Conservation (phyloP, 495 filamentous ascomycete species). For the Neurospora sp. region DNA sequence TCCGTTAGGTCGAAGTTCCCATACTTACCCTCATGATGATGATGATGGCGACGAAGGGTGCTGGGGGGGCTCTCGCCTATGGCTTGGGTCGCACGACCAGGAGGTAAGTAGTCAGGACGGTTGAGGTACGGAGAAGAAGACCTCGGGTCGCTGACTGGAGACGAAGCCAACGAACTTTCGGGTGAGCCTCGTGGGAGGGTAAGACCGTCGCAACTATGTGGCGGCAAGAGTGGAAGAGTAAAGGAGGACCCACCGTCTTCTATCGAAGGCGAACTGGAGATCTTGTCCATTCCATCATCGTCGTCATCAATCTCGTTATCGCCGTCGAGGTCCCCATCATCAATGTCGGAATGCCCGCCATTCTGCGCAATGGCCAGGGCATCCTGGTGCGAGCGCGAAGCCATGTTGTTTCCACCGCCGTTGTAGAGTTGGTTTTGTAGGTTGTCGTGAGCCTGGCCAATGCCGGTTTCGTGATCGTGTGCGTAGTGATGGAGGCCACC, state of each 20-base stretch:
- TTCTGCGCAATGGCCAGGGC: constrained; percentile 45
- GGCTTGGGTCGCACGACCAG: constrained; percentile 23
- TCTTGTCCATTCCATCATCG: constrained; percentile 92
- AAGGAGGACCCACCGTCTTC: constrained; percentile 78
- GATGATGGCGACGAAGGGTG: constrained; percentile 41
- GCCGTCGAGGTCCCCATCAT: constrained; percentile 61
- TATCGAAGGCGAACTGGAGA: constrained; percentile 95
- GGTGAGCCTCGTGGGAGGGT: constrained; percentile 21
- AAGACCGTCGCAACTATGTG: constrained; percentile 28
- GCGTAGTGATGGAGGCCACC: constrained; percentile 41
- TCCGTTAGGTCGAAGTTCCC: constrained; percentile 5
- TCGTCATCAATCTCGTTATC: constrained; percentile 62
- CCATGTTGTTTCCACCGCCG: constrained; percentile 23
- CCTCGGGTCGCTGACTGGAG: constrained; percentile 21
- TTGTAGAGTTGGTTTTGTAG: constrained; percentile 4
- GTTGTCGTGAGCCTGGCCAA: constrained; percentile 38
- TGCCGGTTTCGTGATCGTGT: constrained; percentile 36
- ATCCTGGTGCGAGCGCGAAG: constrained; percentile 34
- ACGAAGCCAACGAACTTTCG: constrained; percentile 18
- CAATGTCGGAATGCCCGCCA: constrained; percentile 45
- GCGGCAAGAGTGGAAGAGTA: constrained; percentile 23
- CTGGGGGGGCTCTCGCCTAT: constrained; percentile 27
- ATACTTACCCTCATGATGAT: constrained; percentile 55
- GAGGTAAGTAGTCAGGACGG: constrained; percentile 37
- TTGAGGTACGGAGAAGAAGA: constrained; percentile 47